Base-by-base conservation (phyloP, 352 stramenopile species). In the Globisporangium heterothallicum region DNA sequence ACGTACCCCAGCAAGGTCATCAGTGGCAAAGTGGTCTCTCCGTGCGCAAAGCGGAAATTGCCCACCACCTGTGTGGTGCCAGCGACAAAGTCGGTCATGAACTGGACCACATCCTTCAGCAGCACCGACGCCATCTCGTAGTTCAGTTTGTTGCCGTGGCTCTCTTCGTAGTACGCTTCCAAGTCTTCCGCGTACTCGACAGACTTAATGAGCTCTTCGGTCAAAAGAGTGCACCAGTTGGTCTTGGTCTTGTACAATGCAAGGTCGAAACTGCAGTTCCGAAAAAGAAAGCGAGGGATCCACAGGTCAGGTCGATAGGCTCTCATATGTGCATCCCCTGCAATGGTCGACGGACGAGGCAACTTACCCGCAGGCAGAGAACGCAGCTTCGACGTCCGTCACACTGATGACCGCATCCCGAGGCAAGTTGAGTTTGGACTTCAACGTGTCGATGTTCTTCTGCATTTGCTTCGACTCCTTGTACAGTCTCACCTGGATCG, bases 1-100 rank as follows among this genome's bases (percentile, higher is more conserved):
- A 64, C 63, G 6, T 77, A 65, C 2, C 74, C 74, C 27, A 84
- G 46, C 22, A 84, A 48, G 9, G 69, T 80, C 61, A 79, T 62
- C 29, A 85, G 53, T 2, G 74, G 74, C 5, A 84, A 55, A 9
- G 69, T 71, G 5, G 74, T 84, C 53, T 84, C 74, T 12, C 71
- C 74, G 49, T 84, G 74, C 0, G 71, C 71, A 32, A 85, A 82
- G 48, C 61, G 68, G 41, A 85, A 80, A 26, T 64, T 68, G 1
- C 71, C 74, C n/a, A 47, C 38, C 6, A 68, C 42, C 0, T 26
- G 25, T 6, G 18, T 68, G 6, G 29, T 42, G 0, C 49, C 58
- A 4, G 32, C 46, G 1, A 29, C 22, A 32, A 24, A 50, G 8
- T 35, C 52, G 32, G 24, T 41, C 51, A 85, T 80, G 22, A 43